Conservation (phyloP, 345 rosid genomes). For the Odontarrhena argentea region DNA sequence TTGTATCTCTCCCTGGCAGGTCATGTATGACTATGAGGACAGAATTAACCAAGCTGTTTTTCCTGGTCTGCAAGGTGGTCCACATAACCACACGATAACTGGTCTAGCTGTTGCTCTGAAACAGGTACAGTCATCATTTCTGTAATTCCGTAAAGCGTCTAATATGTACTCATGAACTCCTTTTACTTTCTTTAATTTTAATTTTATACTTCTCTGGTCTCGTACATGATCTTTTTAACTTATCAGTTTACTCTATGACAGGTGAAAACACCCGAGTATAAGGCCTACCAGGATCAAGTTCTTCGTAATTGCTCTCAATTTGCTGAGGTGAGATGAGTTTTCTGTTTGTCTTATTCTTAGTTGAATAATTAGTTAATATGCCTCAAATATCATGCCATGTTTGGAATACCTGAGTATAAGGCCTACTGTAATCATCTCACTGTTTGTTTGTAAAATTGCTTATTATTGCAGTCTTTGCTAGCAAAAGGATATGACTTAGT, state of each 20-base stretch:
- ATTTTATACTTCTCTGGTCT: slow-evolving; percentile 4
- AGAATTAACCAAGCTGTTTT: slow-evolving; percentile 90
- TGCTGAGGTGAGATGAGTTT: slow-evolving; percentile 58
- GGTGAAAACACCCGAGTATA: slow-evolving; percentile 84
- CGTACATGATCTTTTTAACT: slow-evolving; percentile 29
- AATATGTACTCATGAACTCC: slow-evolving; percentile 11
- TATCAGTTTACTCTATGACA: slow-evolving; percentile 33
- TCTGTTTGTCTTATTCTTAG: neutral
- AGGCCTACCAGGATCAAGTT: slow-evolving; percentile 91
- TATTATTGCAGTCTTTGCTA: slow-evolving; percentile 63
- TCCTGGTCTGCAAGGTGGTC: slow-evolving; percentile 98
- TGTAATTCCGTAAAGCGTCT: neutral
- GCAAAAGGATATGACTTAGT: slow-evolving; percentile 82
- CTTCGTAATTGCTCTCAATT: slow-evolving; percentile 73
- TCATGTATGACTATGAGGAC: slow-evolving; percentile 83
- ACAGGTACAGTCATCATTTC: slow-evolving; percentile 53
- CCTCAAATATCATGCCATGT: slow-evolving; percentile 2
- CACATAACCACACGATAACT: slow-evolving; percentile 91
- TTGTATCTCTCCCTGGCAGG: slow-evolving; percentile 50
- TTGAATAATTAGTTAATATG: slow-evolving; percentile 20
- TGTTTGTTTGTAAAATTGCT: slow-evolving; percentile 21
- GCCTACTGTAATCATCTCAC: slow-evolving; percentile 11
- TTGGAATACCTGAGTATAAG: neutral
- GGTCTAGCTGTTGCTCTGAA: slow-evolving; percentile 92
- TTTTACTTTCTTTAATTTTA: neutral